Conservation (phyloP, 176 grass and related monocot species). For the Pharus latifolius region DNA sequence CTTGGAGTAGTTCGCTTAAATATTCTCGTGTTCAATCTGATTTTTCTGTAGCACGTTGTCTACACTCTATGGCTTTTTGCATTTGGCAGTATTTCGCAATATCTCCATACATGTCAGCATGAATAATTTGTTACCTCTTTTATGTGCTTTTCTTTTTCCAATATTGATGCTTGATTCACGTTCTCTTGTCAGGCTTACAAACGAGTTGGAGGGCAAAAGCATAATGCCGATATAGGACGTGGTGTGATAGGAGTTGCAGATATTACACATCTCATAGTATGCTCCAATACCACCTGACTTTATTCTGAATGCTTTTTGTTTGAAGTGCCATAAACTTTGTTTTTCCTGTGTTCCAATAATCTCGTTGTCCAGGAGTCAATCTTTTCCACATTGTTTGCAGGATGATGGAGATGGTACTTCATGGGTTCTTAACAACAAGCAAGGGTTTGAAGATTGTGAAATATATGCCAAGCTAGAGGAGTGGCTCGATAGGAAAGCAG, state of each 20-base stretch:
- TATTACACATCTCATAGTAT: conserved; percentile 67
- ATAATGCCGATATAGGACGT: conserved; percentile 52
- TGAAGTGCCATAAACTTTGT: neutral
- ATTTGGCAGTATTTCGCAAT: conserved; percentile 4
- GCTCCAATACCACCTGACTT: neutral
- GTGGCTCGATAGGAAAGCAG: conserved; percentile 51
- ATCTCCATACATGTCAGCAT: neutral
- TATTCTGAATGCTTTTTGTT: neutral
- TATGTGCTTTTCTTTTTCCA: neutral
- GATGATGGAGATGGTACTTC: conserved; percentile 67
- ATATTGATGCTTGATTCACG: neutral
- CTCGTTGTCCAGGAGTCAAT: conserved; percentile 1
- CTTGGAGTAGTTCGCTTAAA: neutral
- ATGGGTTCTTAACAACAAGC: conserved; percentile 81
- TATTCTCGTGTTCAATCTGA: neutral
- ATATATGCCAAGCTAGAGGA: conserved; percentile 72
- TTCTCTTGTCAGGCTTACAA: conserved; percentile 71
- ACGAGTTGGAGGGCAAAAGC: conserved; percentile 62
- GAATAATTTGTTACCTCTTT: conserved; percentile 1
- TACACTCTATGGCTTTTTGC: neutral
- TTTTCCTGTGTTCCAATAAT: neutral
- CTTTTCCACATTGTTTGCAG: conserved; percentile 24
- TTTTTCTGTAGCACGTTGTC: neutral
- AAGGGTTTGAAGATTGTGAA: conserved; percentile 92
- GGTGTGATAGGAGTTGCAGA: conserved; percentile 79